These are phyloP conservation scores for Sarocladium oryzae DNA, from an alignment of 2,329 filamentous ascomycete genomes.

Conservation along the genomic window DNA sequence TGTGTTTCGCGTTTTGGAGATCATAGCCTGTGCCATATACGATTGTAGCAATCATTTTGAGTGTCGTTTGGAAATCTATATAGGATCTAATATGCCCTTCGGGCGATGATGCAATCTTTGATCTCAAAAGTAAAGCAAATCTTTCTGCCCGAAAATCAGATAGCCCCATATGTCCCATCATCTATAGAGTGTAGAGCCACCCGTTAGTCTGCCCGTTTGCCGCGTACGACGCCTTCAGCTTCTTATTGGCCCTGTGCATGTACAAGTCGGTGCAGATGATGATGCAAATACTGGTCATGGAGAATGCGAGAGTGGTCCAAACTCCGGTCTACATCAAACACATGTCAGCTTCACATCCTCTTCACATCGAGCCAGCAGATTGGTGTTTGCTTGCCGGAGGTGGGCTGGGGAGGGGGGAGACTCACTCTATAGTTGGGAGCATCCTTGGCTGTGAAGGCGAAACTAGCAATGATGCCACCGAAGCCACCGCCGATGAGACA, in stretches of 20 bases:
- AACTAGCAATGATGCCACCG: neutral
- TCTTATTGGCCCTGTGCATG: neutral
- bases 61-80: too few relatives aligned
- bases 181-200: neutral
- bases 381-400: too few relatives aligned
- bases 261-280: slow-evolving; percentile 3
- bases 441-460: neutral
- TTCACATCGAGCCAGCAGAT: too few relatives aligned
- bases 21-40: too few relatives aligned
- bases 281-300: neutral
- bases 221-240: neutral
- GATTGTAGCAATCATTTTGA: too few relatives aligned
- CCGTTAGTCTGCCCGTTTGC: neutral
- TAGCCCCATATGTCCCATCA: too few relatives aligned
- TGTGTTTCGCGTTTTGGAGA: too few relatives aligned
- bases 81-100: too few relatives aligned
- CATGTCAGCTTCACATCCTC: too few relatives aligned
- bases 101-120: too few relatives aligned
- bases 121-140: too few relatives aligned
- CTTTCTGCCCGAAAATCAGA: too few relatives aligned
- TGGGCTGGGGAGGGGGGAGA: neutral
- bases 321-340: neutral
- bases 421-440: neutral
- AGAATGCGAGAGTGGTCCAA: slow-evolving; percentile 6
- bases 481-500: neutral